These are phyloP conservation scores for Monoraphidium neglectum DNA, from an alignment of 139 green algal genomes.

Conservation along the genomic window DNA sequence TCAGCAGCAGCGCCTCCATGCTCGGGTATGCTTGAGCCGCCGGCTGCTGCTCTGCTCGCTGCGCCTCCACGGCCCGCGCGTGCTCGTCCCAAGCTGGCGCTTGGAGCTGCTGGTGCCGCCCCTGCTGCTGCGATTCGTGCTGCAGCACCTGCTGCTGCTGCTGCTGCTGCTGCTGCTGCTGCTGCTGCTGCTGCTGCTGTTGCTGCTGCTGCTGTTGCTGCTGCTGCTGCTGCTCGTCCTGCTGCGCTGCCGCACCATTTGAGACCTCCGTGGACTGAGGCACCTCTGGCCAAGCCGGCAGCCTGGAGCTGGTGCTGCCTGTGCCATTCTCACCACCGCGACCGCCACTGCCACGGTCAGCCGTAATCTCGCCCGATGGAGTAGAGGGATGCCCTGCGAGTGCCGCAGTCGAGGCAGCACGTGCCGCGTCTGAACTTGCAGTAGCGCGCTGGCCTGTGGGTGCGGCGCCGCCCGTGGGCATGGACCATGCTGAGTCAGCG, in stretches of 20 bases:
- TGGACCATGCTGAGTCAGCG: too few species aligned
- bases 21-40: too few species aligned
- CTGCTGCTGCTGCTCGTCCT: background rate
- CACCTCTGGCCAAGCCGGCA: background rate
- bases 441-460: too few species aligned
- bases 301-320: background rate
- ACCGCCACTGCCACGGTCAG: background rate
- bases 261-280: background rate
- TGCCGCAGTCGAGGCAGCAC: too few species aligned
- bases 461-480: too few species aligned
- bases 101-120: background rate
- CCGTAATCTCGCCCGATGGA: too few species aligned
- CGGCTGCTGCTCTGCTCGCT: too few species aligned
- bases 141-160: background rate
- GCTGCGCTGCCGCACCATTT: conserved; percentile 7
- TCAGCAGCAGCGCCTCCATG: too few species aligned
- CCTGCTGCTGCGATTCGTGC: background rate
- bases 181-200: background rate
- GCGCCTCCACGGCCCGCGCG: too few species aligned
- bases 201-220: background rate
- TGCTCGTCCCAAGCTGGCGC: background rate
- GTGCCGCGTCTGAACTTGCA: too few species aligned
- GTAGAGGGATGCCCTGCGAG: too few species aligned
- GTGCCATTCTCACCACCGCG: background rate
- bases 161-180: background rate